Base-by-base conservation (phyloP, 169 alveolate species). In the Besnoitia besnoiti region DNA sequence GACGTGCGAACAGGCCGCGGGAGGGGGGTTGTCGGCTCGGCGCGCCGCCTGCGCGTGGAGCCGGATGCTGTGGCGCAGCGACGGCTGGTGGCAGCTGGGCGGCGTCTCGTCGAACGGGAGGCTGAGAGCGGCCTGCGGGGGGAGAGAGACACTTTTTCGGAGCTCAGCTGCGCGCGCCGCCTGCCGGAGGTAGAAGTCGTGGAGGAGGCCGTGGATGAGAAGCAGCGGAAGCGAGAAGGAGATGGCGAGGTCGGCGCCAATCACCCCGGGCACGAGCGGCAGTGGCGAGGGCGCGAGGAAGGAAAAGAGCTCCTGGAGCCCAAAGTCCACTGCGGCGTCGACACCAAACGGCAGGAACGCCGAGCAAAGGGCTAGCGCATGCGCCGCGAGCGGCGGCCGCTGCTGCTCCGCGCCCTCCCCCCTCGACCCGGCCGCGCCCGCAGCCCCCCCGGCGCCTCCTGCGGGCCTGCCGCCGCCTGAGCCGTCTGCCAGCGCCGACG, bases 221-320 rank as follows among this genome's bases (percentile, higher is more conserved):
- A 77, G 87, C 0, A 77, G 59, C 14, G 93, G 93, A 30, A 89
- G 44, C 37, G 93, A 75, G 73, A 89, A 27, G 0, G 93, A 30
- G 16, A 89, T 49, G 19, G 89, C 30, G 77, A 89, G 82, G 51
- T 89, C 93, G 16, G 77, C 93, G 27, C 93, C 93, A 14, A 89
- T 24, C 33, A 76, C 50, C 0, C 85, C 93, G 19, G 88, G 93
- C 27, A 42, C 82, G 24, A 87, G 49, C 42, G 91, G 91, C 40
- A 87, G 55, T 0, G 91, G 67, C 40, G 91, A 88, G 39, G 95
- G 96, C 59, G 67, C 92, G 77, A 94, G 49, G 73, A 94, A 94
- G 35, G 89, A 55, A n/a, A 76, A 75, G 35, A 73, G 80, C 88
- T 75, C 87, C 93, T 73, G 93, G 61, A 89, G 84, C 35, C 75